These are phyloP conservation scores for Rubus idaeus DNA, from an alignment of 306 rosid genomes.

Conservation along the genomic window DNA sequence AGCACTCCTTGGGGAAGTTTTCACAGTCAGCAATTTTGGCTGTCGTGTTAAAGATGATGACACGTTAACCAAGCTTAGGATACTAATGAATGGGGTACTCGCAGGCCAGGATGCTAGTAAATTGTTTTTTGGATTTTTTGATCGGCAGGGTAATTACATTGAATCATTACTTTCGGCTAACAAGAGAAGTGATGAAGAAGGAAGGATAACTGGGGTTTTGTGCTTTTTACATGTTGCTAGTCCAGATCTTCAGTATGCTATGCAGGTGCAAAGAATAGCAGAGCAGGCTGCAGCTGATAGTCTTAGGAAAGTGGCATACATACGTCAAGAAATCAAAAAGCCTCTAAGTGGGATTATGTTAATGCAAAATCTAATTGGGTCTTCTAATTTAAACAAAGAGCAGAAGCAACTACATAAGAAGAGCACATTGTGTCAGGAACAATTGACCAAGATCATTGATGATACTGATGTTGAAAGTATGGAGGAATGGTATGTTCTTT, in stretches of 20 bases:
- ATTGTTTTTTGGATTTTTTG: conserved; percentile 36
- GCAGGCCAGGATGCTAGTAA: conserved; percentile 35
- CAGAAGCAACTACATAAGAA: conserved; percentile 34
- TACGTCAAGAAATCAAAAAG: conserved; percentile 37
- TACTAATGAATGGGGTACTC: conserved; percentile 33
- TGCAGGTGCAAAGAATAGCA: conserved; percentile 41
- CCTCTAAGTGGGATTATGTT: conserved; percentile 35
- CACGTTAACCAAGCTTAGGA: conserved; percentile 40
- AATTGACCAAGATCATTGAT: conserved; percentile 35
- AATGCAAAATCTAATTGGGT: conserved; percentile 39
- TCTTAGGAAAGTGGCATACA: conserved; percentile 37
- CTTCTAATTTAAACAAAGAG: conserved; percentile 38
- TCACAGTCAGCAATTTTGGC: conserved; percentile 35
- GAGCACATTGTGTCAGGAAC: conserved; percentile 40
- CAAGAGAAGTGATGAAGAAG: conserved; percentile 34
- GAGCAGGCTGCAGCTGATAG: conserved; percentile 44
- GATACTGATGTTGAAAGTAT: conserved; percentile 41
- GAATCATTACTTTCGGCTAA: conserved; percentile 41
- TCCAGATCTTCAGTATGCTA: conserved; percentile 42
- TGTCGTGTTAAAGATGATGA: conserved; percentile 43
- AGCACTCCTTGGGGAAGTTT: conserved; percentile 46
- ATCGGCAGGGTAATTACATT: conserved; percentile 33
- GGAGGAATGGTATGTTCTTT: conserved; percentile 35
- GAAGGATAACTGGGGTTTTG: conserved; percentile 40
- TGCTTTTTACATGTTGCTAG: conserved; percentile 44